phyloP scores from a whole-genome alignment of 176 grass and related monocot species.

The Puya raimondii region DNA sequence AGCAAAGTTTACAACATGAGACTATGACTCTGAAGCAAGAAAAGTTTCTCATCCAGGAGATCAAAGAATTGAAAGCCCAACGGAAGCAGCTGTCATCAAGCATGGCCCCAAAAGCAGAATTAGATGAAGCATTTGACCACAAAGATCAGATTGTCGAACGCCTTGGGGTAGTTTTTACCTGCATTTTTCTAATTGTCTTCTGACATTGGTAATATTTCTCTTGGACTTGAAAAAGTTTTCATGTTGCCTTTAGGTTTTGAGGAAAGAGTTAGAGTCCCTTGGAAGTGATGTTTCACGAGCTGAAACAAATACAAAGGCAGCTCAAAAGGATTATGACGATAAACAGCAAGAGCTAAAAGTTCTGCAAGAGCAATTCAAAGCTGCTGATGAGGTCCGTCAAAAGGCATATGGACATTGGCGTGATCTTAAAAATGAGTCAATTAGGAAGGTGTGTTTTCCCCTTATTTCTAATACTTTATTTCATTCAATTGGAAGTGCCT shows the following conservation, averaged over 20 bases:
- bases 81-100: slow-evolving; percentile 48
- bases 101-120: slow-evolving; percentile 62
- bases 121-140: slow-evolving; percentile 68
- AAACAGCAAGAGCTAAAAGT: slow-evolving; percentile 29
- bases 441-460: slow-evolving; percentile 51
- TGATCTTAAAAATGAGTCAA: slow-evolving; percentile 44
- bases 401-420: slow-evolving; percentile 51
- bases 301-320: slow-evolving; percentile 50
- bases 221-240: background rate
- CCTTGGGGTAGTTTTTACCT: slow-evolving; percentile 45
- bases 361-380: slow-evolving; percentile 46
- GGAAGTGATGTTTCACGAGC: slow-evolving; percentile 47
- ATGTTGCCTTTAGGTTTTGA: slow-evolving; percentile 49
- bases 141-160: slow-evolving; percentile 68
- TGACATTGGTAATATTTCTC: background rate
- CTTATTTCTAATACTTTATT: background rate
- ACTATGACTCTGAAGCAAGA: slow-evolving; percentile 78
- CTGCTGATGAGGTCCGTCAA: slow-evolving; percentile 66
- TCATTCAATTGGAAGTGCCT: background rate
- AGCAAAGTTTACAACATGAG: slow-evolving; percentile 63
- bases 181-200: background rate
- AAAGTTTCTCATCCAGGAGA: slow-evolving; percentile 70
- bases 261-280: slow-evolving; percentile 71
- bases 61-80: slow-evolving; percentile 77
- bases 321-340: slow-evolving; percentile 49